Base-by-base conservation (phyloP, 208 protist genomes). In the Acanthamoeba castellanii region DNA sequence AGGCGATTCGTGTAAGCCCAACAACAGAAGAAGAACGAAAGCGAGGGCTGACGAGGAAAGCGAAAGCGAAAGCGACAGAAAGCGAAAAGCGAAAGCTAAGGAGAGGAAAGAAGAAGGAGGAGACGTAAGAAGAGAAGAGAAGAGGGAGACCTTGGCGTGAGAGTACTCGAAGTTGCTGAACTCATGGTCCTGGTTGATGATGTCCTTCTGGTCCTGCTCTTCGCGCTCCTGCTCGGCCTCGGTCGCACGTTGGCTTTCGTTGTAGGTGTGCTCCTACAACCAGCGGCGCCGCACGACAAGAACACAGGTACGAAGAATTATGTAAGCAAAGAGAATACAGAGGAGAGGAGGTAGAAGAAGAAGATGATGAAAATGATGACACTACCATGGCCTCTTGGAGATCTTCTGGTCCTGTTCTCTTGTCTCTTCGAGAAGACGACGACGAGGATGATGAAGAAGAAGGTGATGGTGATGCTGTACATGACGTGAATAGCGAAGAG, bases 211-310 rank as follows among this genome's bases (percentile, higher is more conserved):
- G 76, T 85, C 76, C 47, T 85, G 76, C 76, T 85, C n/a, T 25
- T 85, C 76, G 16, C 27, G 76, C 76, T 85, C 59, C 57, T 91
- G 84, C 84, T 91, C 84, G 25, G 25, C 84, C 84, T 64, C 84
- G 30, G 84, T 70, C 25, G 84, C 57, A 2, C 34, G 47, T 16
- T 85, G 76, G 76, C 76, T 85, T 32, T 85, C 76, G 30, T 85
- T 85, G n/a, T 85, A 85, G 76, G 76, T 20, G 47, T 85, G 76
- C 76, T 85, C 76, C 76, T 85, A 34, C 30, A 4, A 32, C 34
- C 9, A 82, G 7, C 1, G 30, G 37, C 72, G 37, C 37, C 20
- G 64, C 7, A n/a, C 55, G 45, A 45, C 45, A 45, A 47, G 11
- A 45, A 59, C 14, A 8, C 59, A 22, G 25, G 22, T n/a, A 66